Evolutionary conservation across 345 rosid genomes (phyloP), one percentile per base, ranked within the genome.

Genomic region (Microthlaspi erraticum): DNA sequence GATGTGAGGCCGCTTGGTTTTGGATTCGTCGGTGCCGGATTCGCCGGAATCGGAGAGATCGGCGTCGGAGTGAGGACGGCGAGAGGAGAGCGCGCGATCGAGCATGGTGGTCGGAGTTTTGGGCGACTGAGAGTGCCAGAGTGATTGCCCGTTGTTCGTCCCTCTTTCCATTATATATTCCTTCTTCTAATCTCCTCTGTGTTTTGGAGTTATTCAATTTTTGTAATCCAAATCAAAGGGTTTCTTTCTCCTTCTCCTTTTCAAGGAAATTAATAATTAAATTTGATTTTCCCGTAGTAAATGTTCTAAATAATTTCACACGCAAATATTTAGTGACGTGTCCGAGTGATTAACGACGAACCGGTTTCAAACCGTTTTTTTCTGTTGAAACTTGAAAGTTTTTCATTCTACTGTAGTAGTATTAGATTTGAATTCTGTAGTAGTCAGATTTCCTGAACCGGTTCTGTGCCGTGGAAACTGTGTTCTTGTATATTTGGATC

Each of bases 21-120:
- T 88, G 63, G 91, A 86, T 59, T 86, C 89, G 73, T 86, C 94
- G 58, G 77, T 23, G 1, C 70, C 60, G 45, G 75, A 60, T 56
- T 45, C 55, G 6, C 63, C 80, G 62, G 80, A 68, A 13, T 64
- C 44, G 20, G 76, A 77, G 26, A 70, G 60, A 72, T 77, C 81
- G 65, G 75, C 78, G 68, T 60, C 82, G 57, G 84, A 54, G 74
- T 81, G 79, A 10, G 84, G 80, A 49, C 90, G 82, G 73, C 90
- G 90, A 48, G 81, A 79, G 64, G 93, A 86, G 59, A 86, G 81
- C 29, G 77, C 61, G 20, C 90, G 83, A 57, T 88, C 93, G 14
- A 85, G 76, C 87, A 83, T 86, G 16, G 70, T n/a, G 7, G 74
- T 39, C 18, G 78, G 60, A 37, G 79, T 69, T 36, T 73, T 66